Conservation (phyloP, 352 stramenopile species). For the Phytophthora fragariae region DNA sequence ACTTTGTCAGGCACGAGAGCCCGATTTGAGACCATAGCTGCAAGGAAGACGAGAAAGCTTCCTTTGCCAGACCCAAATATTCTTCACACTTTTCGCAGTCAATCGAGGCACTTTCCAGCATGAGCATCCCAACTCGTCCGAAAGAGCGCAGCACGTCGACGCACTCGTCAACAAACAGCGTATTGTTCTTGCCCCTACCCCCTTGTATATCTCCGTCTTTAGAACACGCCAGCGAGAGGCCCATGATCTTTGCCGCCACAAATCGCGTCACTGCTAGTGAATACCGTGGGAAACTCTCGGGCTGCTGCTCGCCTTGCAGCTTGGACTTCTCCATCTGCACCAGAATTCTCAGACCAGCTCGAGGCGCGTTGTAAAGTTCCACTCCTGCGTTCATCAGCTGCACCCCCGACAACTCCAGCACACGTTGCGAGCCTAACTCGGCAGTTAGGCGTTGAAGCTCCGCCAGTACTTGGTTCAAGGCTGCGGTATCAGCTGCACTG, state of each 20-base stretch:
- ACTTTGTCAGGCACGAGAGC: conserved; percentile 67
- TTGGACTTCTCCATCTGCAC: conserved; percentile 29
- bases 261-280: conserved; percentile 55
- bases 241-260: conserved; percentile 73
- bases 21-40: conserved; percentile 74
- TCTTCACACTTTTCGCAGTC: conserved; percentile 59
- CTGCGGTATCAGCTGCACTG: conserved; percentile 7
- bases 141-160: conserved; percentile 80
- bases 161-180: conserved; percentile 64
- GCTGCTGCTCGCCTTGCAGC: background rate
- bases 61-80: conserved; percentile 64
- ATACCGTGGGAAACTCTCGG: conserved; percentile 32
- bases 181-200: conserved; percentile 14
- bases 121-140: conserved; percentile 67
- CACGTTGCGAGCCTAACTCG: conserved; percentile 28
- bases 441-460: conserved; percentile 45
- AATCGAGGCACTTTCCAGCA: conserved; percentile 61
- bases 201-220: conserved; percentile 24
- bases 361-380: conserved; percentile 73
- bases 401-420: conserved; percentile 38
- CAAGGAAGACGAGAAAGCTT: conserved; percentile 55
- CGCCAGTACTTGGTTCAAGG: conserved; percentile 23
- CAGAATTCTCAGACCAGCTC: conserved; percentile 49
- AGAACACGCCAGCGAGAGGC: conserved; percentile 50
- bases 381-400: conserved; percentile 70